Base-by-base conservation (phyloP, 1,284 basidiomycete genomes). In the Cryptococcus sp. region DNA sequence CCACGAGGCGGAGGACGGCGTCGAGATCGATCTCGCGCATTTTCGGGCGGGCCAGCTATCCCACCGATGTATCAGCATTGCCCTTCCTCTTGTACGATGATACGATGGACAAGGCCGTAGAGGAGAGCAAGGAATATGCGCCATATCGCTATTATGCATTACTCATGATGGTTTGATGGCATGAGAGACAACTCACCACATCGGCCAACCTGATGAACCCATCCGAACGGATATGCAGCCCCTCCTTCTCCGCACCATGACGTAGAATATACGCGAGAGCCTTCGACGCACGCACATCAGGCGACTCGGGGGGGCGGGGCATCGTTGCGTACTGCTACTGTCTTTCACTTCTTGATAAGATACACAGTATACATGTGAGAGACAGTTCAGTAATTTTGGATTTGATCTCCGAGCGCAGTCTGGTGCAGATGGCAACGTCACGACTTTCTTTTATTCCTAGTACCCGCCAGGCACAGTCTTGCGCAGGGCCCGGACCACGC, bases 241-340 rank as follows among this genome's bases (percentile, higher is more conserved):
- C 84, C 69, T 93, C 88, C 53, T 86, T 85, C 65, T 86, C 81
- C 0, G 90, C 90, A 0, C 90, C 90, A 76, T 95, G 92, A 3
- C 91, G 84, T 5, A 95, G 82, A 25, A 95, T 83, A 82, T 89
- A 94, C 0, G 90, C 87, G 0, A 95, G 79, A 0, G 89, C 88
- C 73, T 93, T 92, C 19, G 88, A 90, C 20, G 88, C 79, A 22
- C 77, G 68, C 1, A 82, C 79, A 46, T 81, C 80, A 20, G 78
- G 77, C n/a, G 75, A 67, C 55, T 82, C 81, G 48, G 73, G 71
- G 1, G 78, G 77, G 38, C 80, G 65, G 16, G 71, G 73, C 75
- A 75, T 76, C 13, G 31, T 35, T 35, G 31, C 8, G 31, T 35
- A 35, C 13, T 35, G 13, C 8, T 35, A 8, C 31, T 10, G 2